Evolutionary conservation across 495 filamentous ascomycete genomes (phyloP).

Genomic region (Penicillium malachiteum): DNA sequence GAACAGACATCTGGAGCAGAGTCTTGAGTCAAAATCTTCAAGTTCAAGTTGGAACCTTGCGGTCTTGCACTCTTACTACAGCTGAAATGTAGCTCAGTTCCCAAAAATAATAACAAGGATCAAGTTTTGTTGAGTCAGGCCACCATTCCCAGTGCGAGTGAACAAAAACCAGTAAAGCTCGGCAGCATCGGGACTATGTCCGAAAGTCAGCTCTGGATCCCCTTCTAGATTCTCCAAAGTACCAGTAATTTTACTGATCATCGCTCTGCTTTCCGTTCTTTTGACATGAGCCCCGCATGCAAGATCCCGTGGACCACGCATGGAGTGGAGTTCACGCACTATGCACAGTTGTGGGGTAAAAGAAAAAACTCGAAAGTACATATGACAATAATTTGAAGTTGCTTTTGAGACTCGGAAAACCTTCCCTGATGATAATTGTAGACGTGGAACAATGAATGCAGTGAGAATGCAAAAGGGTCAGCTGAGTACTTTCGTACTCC

Average conservation of each 20-base stretch:
- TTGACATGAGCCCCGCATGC: constrained; percentile 8
- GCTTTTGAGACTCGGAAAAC: constrained; percentile 10
- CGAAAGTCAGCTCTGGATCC: no score
- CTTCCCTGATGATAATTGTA: not conserved
- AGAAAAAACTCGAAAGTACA: not conserved
- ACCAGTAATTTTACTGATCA: not conserved
- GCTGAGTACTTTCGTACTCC: not conserved
- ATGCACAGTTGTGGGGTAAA: constrained; percentile 4
- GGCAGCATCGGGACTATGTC: no score
- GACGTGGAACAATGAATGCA: not conserved
- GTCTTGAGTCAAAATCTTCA: no score
- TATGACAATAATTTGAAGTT: not conserved
- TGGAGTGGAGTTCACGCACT: not conserved
- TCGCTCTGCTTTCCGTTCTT: not conserved
- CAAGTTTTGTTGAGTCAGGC: no score
- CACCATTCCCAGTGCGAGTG: no score
- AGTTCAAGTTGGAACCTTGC: no score
- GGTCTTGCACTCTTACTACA: no score
- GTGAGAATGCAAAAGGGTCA: not conserved
- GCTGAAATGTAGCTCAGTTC: no score
- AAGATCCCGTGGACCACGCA: constrained; percentile 8
- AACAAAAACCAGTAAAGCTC: no score
- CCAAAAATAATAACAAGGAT: no score
- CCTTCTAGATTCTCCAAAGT: no score
- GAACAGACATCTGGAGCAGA: no score